Conservation (phyloP, 2,329 filamentous ascomycete species). For the Penicillium sp. region DNA sequence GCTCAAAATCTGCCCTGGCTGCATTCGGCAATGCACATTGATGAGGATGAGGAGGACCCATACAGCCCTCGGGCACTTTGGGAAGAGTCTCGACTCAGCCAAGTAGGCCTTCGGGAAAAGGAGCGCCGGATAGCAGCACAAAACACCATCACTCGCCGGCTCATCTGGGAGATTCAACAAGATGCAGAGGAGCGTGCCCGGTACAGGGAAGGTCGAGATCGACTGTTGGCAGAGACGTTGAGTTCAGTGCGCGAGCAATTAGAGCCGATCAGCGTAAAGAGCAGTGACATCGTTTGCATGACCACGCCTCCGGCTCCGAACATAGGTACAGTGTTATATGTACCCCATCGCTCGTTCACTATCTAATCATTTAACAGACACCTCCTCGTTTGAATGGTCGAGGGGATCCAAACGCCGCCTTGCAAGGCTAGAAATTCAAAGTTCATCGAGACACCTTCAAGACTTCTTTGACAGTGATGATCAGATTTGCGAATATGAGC, state of each 20-base stretch:
- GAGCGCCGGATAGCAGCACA: slow-evolving; percentile 35
- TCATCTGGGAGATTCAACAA: slow-evolving; percentile 40
- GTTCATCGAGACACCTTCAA: slow-evolving; percentile 36
- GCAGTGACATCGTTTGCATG: slow-evolving; percentile 31
- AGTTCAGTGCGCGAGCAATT: slow-evolving; percentile 26
- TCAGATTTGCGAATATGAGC: slow-evolving; percentile 31
- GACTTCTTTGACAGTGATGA: slow-evolving; percentile 37
- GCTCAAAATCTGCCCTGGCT: slow-evolving; percentile 21
- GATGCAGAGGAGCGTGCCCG: slow-evolving; percentile 30
- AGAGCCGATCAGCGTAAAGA: slow-evolving; percentile 25
- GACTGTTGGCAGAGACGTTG: slow-evolving; percentile 29
- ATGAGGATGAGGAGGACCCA: slow-evolving; percentile 22
- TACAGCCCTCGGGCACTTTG: slow-evolving; percentile 27
- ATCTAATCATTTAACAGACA: slow-evolving; percentile 24
- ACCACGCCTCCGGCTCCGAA: slow-evolving; percentile 31
- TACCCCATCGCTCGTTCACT: neutral
- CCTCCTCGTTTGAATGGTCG: slow-evolving; percentile 30
- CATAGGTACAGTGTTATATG: slow-evolving; percentile 25
- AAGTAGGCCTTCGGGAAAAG: slow-evolving; percentile 32
- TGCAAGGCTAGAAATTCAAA: slow-evolving; percentile 33
- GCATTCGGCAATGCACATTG: slow-evolving; percentile 24
- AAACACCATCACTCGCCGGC: slow-evolving; percentile 35
- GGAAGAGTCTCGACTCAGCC: slow-evolving; percentile 33
- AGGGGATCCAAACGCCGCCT: slow-evolving; percentile 35
- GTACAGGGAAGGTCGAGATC: slow-evolving; percentile 26